Evolutionary conservation across 2,329 filamentous ascomycete species (phyloP).

Genomic region (Penicillium sp.): DNA sequence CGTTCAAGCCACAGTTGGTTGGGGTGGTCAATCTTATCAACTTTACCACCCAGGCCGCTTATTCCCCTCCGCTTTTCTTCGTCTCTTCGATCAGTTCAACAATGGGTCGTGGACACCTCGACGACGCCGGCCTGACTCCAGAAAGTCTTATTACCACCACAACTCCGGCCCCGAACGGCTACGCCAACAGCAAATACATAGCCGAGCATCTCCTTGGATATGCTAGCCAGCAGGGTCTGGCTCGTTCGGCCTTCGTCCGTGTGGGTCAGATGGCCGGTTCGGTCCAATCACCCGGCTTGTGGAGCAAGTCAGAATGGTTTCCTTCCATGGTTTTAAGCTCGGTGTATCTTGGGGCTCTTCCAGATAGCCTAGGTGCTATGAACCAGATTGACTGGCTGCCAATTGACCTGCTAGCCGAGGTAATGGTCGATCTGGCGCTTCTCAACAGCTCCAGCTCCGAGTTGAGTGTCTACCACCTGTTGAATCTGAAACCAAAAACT

Average conservation of each 20-base stretch:
- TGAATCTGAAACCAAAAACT: slow-evolving; percentile 15
- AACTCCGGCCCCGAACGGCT: slow-evolving; percentile 36
- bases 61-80: slow-evolving; percentile 27
- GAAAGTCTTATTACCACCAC: slow-evolving; percentile 19
- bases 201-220: slow-evolving; percentile 48
- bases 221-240: slow-evolving; percentile 18
- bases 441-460: neutral
- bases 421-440: slow-evolving; percentile 23
- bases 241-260: slow-evolving; percentile 27
- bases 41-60: slow-evolving; percentile 16
- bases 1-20: slow-evolving; percentile 14
- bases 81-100: slow-evolving; percentile 29
- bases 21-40: slow-evolving; percentile 26
- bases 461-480: slow-evolving; percentile 15
- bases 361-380: slow-evolving; percentile 21
- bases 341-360: slow-evolving; percentile 50
- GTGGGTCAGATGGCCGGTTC: slow-evolving; percentile 39
- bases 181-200: slow-evolving; percentile 38
- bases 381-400: slow-evolving; percentile 47
- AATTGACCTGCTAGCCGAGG: slow-evolving; percentile 42
- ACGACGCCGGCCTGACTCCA: slow-evolving; percentile 17
- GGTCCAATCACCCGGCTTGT: slow-evolving; percentile 42
- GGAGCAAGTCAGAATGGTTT: slow-evolving; percentile 55
- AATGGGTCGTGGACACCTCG: slow-evolving; percentile 5
- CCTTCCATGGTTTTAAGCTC: slow-evolving; percentile 53